phyloP scores from a whole-genome alignment of 345 rosid species.

The Hibiscus syriacus region DNA sequence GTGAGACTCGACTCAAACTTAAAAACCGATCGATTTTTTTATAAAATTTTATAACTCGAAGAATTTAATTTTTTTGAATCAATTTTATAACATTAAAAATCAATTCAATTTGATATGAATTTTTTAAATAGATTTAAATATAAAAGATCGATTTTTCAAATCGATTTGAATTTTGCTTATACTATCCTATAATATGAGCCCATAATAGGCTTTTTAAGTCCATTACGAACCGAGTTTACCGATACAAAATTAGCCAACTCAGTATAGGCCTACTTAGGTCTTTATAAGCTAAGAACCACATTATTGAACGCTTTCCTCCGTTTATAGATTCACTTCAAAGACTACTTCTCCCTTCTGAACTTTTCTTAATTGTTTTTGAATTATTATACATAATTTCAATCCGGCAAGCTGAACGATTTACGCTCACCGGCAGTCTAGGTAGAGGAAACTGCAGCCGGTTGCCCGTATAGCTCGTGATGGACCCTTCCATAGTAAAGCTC shows the following conservation, averaged over 20 bases:
- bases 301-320: neutral
- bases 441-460: neutral
- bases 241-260: neutral
- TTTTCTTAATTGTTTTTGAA: neutral
- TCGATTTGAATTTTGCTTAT: no score
- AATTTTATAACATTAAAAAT: no score
- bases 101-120: no score
- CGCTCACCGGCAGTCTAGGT: neutral
- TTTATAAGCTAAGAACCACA: no score
- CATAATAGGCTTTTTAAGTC: neutral
- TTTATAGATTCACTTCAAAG: neutral
- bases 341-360: neutral
- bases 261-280: neutral
- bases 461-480: slow-evolving; percentile 13
- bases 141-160: no score
- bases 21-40: no score
- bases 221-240: neutral
- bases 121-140: no score
- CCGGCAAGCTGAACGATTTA: neutral
- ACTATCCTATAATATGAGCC: neutral
- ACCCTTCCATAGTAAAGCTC: slow-evolving; percentile 3
- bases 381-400: neutral
- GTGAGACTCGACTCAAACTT: no score
- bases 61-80: no score
- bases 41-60: no score